Percentiles rank a stretch among this genome's conserved stretches.
Evolutionary conservation across 306 rosid genomes (phyloP).

Genomic region (Trifolium fragiferum): DNA sequence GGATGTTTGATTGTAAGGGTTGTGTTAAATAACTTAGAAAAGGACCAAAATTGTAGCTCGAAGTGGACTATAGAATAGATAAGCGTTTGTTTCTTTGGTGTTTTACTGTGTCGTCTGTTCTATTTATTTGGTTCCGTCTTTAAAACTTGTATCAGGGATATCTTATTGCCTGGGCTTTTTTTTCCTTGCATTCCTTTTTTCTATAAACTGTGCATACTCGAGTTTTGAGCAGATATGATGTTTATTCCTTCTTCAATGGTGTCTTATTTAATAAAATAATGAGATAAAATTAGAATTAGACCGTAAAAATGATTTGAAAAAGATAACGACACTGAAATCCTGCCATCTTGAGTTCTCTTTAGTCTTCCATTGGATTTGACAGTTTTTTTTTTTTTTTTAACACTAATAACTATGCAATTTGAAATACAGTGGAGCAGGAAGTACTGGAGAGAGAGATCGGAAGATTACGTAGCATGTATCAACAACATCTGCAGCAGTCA

Average conservation of each 20-base stretch:
- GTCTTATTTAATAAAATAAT: background rate
- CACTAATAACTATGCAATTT: constrained; percentile 50
- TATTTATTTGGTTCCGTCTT: constrained; percentile 10
- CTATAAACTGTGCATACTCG: background rate
- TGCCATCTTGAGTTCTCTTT: constrained; percentile 11
- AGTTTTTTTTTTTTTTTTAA: constrained; percentile 34
- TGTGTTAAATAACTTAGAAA: constrained; percentile 15
- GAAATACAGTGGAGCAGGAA: constrained; percentile 95
- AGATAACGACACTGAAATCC: background rate
- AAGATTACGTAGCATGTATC: constrained; percentile 75
- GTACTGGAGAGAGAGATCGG: constrained; percentile 98
- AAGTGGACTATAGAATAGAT: constrained; percentile 7
- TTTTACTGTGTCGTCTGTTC: constrained; percentile 1
- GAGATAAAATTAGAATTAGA: background rate
- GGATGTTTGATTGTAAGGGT: constrained; percentile 23
- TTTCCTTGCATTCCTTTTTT: constrained; percentile 14
- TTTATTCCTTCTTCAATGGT: constrained; percentile 9
- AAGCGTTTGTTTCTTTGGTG: constrained; percentile 13
- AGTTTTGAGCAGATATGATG: constrained; percentile 8
- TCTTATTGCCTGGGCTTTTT: constrained; percentile 3
- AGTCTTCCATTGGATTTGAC: background rate
- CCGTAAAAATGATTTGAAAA: background rate
- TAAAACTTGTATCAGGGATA: background rate
- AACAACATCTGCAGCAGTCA: constrained; percentile 68
- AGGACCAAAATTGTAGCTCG: background rate